Evolutionary conservation across 768 basidiomycete species (phyloP).

Genomic region (Tulasnella sp.): DNA sequence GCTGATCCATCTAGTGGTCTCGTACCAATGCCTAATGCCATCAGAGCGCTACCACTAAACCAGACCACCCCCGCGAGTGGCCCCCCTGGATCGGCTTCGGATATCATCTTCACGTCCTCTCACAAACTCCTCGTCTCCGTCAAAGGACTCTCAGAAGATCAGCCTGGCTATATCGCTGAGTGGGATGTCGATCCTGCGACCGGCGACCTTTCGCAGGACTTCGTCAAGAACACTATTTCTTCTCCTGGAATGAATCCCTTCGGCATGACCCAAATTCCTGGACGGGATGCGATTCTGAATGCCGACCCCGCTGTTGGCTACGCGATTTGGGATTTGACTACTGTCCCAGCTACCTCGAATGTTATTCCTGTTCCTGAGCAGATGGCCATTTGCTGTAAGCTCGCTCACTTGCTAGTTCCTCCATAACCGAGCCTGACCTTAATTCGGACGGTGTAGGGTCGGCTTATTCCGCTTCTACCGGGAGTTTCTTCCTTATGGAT

Average conservation of each 20-base stretch:
- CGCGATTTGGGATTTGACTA: slow-evolving; percentile 25
- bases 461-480: slow-evolving; percentile 18
- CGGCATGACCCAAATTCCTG: slow-evolving; percentile 27
- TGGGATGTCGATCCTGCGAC: background rate
- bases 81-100: background rate
- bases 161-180: background rate
- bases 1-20: background rate
- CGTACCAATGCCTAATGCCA: background rate
- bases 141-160: background rate
- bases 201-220: background rate
- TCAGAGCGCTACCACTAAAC: background rate
- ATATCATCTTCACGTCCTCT: background rate
- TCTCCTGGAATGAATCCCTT: background rate
- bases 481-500: slow-evolving; percentile 28
- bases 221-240: slow-evolving; percentile 4
- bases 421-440: background rate
- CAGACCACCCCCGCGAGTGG: slow-evolving; percentile 3
- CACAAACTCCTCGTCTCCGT: background rate
- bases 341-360: background rate
- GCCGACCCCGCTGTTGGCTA: slow-evolving; percentile 24
- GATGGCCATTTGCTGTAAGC: background rate
- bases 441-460: background rate
- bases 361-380: background rate
- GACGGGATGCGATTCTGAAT: slow-evolving; percentile 18
- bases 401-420: background rate